phyloP scores from a whole-genome alignment of 2,329 filamentous ascomycete genomes.

The Knufia fluminis region DNA sequence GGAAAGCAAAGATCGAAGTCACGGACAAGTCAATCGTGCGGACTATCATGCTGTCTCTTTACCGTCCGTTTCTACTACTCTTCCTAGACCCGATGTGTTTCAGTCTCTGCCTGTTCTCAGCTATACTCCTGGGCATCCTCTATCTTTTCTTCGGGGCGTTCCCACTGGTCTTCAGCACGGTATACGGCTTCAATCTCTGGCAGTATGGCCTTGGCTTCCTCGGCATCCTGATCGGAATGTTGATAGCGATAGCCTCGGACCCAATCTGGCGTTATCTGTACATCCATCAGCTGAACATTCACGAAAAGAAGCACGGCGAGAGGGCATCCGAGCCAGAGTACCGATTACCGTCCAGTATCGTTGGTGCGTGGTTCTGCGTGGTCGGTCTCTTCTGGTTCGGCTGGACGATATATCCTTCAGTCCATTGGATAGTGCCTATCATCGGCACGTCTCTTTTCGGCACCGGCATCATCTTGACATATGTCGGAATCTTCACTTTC shows the following conservation, averaged over 20 bases:
- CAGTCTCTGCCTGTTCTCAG: slow-evolving; percentile 33
- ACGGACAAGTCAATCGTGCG: slow-evolving; percentile 51
- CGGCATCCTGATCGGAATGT: slow-evolving; percentile 40
- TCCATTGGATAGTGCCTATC: slow-evolving; percentile 70
- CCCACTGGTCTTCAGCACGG: slow-evolving; percentile 32
- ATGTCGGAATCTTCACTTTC: slow-evolving; percentile 81
- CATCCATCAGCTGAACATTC: slow-evolving; percentile 31
- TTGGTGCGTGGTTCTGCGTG: slow-evolving; percentile 68
- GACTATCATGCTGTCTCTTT: slow-evolving; percentile 48
- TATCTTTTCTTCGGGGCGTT: slow-evolving; percentile 37
- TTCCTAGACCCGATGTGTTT: slow-evolving; percentile 36
- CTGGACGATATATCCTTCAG: slow-evolving; percentile 61
- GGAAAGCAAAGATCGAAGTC: slow-evolving; percentile 62
- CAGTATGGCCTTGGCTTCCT: slow-evolving; percentile 36
- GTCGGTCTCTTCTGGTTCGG: slow-evolving; percentile 73
- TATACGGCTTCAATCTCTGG: slow-evolving; percentile 31
- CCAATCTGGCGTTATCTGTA: slow-evolving; percentile 40
- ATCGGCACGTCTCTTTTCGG: slow-evolving; percentile 65
- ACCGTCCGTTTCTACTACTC: slow-evolving; percentile 40
- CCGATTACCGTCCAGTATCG: slow-evolving; percentile 64
- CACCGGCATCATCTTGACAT: slow-evolving; percentile 64
- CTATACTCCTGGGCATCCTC: slow-evolving; percentile 33
- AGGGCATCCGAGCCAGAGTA: slow-evolving; percentile 71
- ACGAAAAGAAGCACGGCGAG: slow-evolving; percentile 27
- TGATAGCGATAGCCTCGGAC: slow-evolving; percentile 36